Evolutionary conservation across 1,139 yeast genomes (phyloP), one percentile per base, ranked within the genome.

Genomic region (Suhomyces chickasaworum): DNA sequence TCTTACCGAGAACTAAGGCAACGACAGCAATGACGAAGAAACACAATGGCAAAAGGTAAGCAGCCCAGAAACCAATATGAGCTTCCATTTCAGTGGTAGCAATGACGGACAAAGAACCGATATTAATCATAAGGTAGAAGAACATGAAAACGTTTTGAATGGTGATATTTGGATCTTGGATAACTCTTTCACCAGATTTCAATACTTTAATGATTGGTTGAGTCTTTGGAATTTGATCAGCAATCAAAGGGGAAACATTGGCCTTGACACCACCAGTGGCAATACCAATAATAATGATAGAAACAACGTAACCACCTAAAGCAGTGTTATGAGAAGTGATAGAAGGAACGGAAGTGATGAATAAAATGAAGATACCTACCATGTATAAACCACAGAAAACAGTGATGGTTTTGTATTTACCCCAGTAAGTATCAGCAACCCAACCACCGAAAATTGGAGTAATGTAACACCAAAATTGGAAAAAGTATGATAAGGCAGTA

Each of bases 241-340:
- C 90, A 63, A 88, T 80, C 61, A 86, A 74, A 29, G 95, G 95
- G 22, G 89, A 76, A 40, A 87, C 84, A 58, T 87, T 86, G 35
- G 93, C 76, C 66, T 88, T 88, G 64, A 88, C 87, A 62, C 90
- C 84, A 60, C 95, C 95, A 31, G 95, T 84, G 47, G 89, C 95
- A 39, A 86, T 56, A 58, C 95, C 93, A 60, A 87, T 80, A 46
- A 84, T 65, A 50, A 87, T 70, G 65, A 88, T 83, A 39, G 87
- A 76, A 41, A 79, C 75, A 73, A 79, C 53, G 81, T 81, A 65
- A 23, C 78, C 79, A 71, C 85, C 69, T 68, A 69, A 56, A 58
- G 74, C 64, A 66, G 79, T 57, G 63, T 68, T 74, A 42, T 69
- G 66, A 22, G 66, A 63, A 34, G 86, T 75, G 49, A 85, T 78